Evolutionary conservation across 805 yeast genomes (phyloP).

Genomic region (Candida cerambycidarum): DNA sequence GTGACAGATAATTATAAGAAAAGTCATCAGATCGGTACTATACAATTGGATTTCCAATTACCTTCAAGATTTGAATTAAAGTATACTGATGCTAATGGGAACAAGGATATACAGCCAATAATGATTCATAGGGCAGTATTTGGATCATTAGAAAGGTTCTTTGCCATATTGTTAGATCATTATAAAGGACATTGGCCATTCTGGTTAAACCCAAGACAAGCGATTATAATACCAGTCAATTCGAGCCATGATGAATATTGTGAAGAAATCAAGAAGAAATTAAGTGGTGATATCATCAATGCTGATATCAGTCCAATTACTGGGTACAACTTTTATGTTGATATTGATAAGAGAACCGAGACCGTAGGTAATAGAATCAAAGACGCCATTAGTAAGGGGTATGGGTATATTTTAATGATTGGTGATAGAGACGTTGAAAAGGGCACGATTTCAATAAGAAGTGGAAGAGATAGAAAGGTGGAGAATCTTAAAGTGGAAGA

Average conservation of each 20-base stretch:
- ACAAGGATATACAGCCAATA: conserved; percentile 68
- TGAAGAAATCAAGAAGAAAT: conserved; percentile 38
- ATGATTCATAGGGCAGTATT: conserved; percentile 94
- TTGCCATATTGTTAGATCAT: conserved; percentile 88
- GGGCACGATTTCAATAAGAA: conserved; percentile 62
- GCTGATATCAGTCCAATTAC: conserved; percentile 52
- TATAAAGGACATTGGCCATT: conserved; percentile 95
- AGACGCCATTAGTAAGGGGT: conserved; percentile 73
- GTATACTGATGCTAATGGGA: conserved; percentile 55
- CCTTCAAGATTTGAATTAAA: conserved; percentile 80
- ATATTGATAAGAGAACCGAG: conserved; percentile 70
- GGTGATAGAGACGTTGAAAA: conserved; percentile 79
- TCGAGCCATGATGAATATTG: conserved; percentile 60
- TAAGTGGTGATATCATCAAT: conserved; percentile 46
- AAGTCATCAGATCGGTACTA: conserved; percentile 90
- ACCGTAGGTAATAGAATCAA: conserved; percentile 80
- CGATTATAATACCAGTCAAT: conserved; percentile 77
- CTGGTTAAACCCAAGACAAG: conserved; percentile 94
- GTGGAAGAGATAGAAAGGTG: conserved; percentile 49
- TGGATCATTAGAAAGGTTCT: conserved; percentile 90
- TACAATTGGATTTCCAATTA: conserved; percentile 92
- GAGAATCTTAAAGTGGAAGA: conserved; percentile 48
- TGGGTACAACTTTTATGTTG: conserved; percentile 66
- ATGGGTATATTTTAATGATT: conserved; percentile 75
- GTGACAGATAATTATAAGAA: conserved; percentile 78